Conservation (phyloP, 192 early-diverging fungal genomes). For the Gamsiella multidivaricata region DNA sequence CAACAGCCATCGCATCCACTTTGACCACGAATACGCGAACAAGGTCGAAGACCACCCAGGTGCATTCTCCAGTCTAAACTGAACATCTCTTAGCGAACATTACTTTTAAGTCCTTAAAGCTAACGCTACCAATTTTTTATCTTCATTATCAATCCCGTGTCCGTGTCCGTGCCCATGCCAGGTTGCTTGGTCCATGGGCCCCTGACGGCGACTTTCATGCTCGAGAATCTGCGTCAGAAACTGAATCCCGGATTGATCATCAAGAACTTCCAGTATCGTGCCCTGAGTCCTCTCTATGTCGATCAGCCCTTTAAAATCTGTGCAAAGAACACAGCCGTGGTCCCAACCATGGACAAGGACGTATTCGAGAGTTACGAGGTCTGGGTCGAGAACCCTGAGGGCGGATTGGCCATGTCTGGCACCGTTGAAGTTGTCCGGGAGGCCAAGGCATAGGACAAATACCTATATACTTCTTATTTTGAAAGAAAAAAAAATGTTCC, state of each 20-base stretch:
- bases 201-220: conserved; percentile 79
- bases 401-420: conserved; percentile 80
- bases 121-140: no score
- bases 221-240: conserved; percentile 70
- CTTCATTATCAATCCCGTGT: no score
- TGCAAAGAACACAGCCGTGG: conserved; percentile 58
- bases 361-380: conserved; percentile 66
- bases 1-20: conserved; percentile 92
- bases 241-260: conserved; percentile 54
- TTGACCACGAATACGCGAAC: conserved; percentile 77
- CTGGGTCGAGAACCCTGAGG: conserved; percentile 75
- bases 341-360: conserved; percentile 43
- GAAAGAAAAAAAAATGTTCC: no score
- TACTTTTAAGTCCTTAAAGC: no score
- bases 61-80: conserved; percentile 10
- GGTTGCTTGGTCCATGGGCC: conserved; percentile 83
- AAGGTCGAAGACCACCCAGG: conserved; percentile 75
- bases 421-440: conserved; percentile 55
- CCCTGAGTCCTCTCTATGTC: conserved; percentile 74
- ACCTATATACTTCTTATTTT: no score
- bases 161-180: no score
- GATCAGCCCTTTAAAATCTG: conserved; percentile 66
- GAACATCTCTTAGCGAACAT: background rate
- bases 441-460: background rate
- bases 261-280: conserved; percentile 76